phyloP scores from a whole-genome alignment of 2,329 filamentous ascomycete genomes.

The Achaetomium macrosporum region DNA sequence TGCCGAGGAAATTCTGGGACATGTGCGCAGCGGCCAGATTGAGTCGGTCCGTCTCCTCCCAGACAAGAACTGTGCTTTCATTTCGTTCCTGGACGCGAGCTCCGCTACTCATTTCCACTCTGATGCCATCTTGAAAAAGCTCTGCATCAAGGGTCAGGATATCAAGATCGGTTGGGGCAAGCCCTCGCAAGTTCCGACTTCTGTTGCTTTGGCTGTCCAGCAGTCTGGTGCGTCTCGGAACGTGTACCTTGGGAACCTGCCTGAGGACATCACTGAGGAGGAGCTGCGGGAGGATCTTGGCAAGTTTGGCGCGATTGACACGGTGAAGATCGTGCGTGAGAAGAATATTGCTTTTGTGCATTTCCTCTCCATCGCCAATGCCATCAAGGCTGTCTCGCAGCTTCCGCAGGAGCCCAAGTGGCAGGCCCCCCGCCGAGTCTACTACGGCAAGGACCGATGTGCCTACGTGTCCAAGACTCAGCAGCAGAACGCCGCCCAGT shows the following conservation, averaged over 20 bases:
- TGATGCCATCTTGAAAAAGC: slow-evolving; percentile 98
- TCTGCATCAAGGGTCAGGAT: slow-evolving; percentile 96
- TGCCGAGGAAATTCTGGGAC: slow-evolving; percentile 92
- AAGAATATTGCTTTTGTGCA: slow-evolving; percentile 98
- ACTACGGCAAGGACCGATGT: slow-evolving; percentile 97
- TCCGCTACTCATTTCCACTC: slow-evolving; percentile 99
- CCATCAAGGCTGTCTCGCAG: slow-evolving; percentile 95
- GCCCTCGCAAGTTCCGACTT: slow-evolving; percentile 94
- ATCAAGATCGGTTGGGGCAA: slow-evolving; percentile 99
- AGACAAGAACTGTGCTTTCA: slow-evolving; percentile 99
- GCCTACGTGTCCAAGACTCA: slow-evolving; percentile 99
- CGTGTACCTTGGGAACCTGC: slow-evolving; percentile 89
- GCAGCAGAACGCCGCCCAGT: slow-evolving; percentile 97
- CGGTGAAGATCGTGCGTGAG: slow-evolving; percentile 94
- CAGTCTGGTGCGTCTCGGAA: slow-evolving; percentile 96
- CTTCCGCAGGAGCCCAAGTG: slow-evolving; percentile 95
- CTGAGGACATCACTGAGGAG: slow-evolving; percentile 85
- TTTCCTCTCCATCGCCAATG: slow-evolving; percentile 94
- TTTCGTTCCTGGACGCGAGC: slow-evolving; percentile 95
- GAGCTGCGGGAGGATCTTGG: slow-evolving; percentile 90
- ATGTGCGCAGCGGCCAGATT: slow-evolving; percentile 95
- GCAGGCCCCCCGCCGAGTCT: slow-evolving; percentile 91
- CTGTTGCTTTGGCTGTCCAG: slow-evolving; percentile 93
- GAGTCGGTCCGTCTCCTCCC: slow-evolving; percentile 95
- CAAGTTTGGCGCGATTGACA: slow-evolving; percentile 95